Evolutionary conservation across 257 asterid species (phyloP).

Genomic region (Fraxinus cuspidata): DNA sequence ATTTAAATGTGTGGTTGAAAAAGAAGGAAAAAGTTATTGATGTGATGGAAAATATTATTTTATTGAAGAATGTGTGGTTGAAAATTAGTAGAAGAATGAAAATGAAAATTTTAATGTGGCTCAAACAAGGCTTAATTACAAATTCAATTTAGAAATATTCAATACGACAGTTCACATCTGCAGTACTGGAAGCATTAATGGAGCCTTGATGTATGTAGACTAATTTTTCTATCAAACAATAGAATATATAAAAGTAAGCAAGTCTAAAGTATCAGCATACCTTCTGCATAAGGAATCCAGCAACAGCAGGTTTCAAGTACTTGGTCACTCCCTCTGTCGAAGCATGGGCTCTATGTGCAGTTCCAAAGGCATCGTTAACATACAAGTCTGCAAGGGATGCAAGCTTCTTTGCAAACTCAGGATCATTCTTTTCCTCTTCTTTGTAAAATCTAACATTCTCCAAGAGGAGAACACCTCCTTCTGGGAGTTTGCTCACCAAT

Average conservation of each 20-base stretch:
- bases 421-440: slow-evolving; percentile 29
- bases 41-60: no score
- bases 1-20: no score
- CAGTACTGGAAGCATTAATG: no score
- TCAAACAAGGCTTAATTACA: no score
- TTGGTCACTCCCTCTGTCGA: slow-evolving; percentile 30
- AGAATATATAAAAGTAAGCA: not conserved
- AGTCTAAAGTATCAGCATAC: not conserved
- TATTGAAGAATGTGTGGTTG: no score
- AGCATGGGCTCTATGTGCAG: slow-evolving; percentile 28
- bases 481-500: slow-evolving; percentile 18
- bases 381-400: slow-evolving; percentile 26
- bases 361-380: slow-evolving; percentile 28
- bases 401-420: slow-evolving; percentile 24
- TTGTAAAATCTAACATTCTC: slow-evolving; percentile 30
- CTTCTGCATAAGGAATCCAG: slow-evolving; percentile 32
- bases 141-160: no score
- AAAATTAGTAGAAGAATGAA: no score
- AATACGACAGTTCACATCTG: no score
- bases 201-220: no score
- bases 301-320: slow-evolving; percentile 26
- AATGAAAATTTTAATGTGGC: no score
- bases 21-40: no score
- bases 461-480: slow-evolving; percentile 25
- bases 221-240: no score